phyloP scores from a whole-genome alignment of 2,329 filamentous ascomycete species.

The Neofusicoccum umdonicola region DNA sequence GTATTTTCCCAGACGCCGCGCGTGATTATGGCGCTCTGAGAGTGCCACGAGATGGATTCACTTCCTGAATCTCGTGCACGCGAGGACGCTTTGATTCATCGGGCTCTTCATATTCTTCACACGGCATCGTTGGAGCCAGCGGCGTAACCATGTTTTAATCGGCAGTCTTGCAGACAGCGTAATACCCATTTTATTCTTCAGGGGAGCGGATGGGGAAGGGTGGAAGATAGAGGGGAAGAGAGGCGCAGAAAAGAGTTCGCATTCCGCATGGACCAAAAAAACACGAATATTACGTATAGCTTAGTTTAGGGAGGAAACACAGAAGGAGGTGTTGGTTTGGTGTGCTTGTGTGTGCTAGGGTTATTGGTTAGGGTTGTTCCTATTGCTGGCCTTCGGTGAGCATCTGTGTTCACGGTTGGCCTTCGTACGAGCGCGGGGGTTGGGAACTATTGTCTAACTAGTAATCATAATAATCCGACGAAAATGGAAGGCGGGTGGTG shows the following conservation, averaged over 20 bases:
- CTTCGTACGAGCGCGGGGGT: neutral
- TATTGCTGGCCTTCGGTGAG: neutral
- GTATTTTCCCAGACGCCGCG: neutral
- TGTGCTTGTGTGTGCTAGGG: neutral
- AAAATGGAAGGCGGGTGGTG: neutral
- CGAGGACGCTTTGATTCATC: neutral
- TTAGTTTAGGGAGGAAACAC: neutral
- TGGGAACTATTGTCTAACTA: neutral
- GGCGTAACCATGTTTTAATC: constrained; percentile 8
- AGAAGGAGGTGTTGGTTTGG: neutral
- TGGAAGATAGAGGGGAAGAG: neutral
- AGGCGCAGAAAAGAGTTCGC: neutral
- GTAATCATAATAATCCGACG: neutral
- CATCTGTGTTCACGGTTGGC: neutral
- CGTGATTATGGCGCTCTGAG: neutral
- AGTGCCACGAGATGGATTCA: neutral
- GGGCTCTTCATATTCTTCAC: neutral
- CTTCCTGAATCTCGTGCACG: neutral
- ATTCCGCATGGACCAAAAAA: neutral
- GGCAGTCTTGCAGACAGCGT: constrained; percentile 1
- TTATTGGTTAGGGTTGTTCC: neutral
- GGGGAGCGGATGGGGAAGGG: neutral
- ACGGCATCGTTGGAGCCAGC: neutral
- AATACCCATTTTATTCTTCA: constrained; percentile 8
- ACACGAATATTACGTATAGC: neutral